Percentiles rank a stretch among this genome's conserved stretches.
phyloP scores from a whole-genome alignment of 768 basidiomycete genomes.

The Leccinum truebloodii region DNA sequence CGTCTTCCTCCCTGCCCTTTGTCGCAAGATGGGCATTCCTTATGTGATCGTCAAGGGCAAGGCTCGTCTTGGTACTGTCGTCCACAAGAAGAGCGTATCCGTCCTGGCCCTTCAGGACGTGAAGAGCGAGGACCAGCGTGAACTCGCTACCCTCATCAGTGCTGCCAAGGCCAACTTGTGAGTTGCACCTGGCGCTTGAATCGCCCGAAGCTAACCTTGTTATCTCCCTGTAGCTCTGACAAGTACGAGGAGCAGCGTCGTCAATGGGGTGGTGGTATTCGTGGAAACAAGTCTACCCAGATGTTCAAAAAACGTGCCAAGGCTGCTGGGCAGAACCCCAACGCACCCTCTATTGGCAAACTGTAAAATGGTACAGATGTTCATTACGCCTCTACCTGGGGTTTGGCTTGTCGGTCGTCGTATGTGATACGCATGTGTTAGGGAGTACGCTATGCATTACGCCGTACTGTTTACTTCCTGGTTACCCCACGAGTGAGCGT shows the following conservation, averaged over 20 bases:
- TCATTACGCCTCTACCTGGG: not conserved
- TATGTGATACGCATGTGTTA: constrained; percentile 20
- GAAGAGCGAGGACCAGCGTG: constrained; percentile 89
- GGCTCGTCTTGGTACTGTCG: constrained; percentile 95
- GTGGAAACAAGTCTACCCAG: constrained; percentile 92
- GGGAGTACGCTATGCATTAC: constrained; percentile 21
- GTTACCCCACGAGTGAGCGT: constrained; percentile 6
- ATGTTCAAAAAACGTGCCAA: constrained; percentile 95
- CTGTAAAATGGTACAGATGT: constrained; percentile 44
- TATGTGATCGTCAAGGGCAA: constrained; percentile 99
- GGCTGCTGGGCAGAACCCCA: constrained; percentile 72
- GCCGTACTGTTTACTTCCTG: constrained; percentile 5
- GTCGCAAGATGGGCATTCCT: constrained; percentile 99
- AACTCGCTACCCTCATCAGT: constrained; percentile 88
- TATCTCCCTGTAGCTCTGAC: constrained; percentile 55
- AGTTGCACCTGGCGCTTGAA: constrained; percentile 33
- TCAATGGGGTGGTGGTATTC: constrained; percentile 95
- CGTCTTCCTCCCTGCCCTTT: constrained; percentile 95
- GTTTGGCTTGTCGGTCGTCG: constrained; percentile 9
- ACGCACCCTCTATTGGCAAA: constrained; percentile 59
- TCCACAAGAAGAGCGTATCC: constrained; percentile 98
- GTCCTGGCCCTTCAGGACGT: constrained; percentile 93
- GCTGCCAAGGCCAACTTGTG: constrained; percentile 98
- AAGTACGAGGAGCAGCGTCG: constrained; percentile 92
- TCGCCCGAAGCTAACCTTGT: constrained; percentile 3